Evolutionary conservation across 2,329 filamentous ascomycete species (phyloP), one percentile per base, ranked within the genome.

Genomic region (Elsinoe australis): DNA sequence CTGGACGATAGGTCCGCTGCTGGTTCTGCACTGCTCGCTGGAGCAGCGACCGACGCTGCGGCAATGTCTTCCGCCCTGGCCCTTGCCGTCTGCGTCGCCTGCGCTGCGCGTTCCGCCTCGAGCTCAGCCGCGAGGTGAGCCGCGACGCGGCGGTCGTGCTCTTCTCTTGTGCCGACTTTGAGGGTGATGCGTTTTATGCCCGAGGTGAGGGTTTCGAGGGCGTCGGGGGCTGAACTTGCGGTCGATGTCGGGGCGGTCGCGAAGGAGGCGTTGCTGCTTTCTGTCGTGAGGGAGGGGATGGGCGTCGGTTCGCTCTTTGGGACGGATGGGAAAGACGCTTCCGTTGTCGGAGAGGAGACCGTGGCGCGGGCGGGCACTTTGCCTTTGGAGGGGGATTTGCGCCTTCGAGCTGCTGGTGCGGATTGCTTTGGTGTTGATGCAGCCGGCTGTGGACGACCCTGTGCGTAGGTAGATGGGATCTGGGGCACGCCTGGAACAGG

Each of bases 171-270:
- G 0, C 75, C 75, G 45, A 80, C 66, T 52, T 78, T 79, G 39
- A 82, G 58, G 17, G 76, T 80, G 48, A 82, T 74, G 21, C 73
- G 73, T 57, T 75, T 75, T 52, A 80, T 60, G 3, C 73, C 74
- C 2, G 70, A 67, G 1, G 74, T 67, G 19, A 80, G 60, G 14
- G 64, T 65, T 35, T 79, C 75, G 35, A 79, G 9, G 18, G 46
- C 19, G 14, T 36, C 32, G n/a, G 47, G 5, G 8, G 26, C n/a
- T 5, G 38, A 42, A 21, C 24, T 35, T 7, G 21, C 41, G 7
- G 46, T 28, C 18, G 41, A 26, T 3, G 50, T 28, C 5, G 49
- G 49, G 21, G 50, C 49, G 3, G 50, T 53, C 12, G 42, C 44
- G 14, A 49, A 49, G 39, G 47, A 47, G 0, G 49, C 45, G 19